Evolutionary conservation across 305 asterid genomes (phyloP).

Genomic region (Fraxinus paxiana): DNA sequence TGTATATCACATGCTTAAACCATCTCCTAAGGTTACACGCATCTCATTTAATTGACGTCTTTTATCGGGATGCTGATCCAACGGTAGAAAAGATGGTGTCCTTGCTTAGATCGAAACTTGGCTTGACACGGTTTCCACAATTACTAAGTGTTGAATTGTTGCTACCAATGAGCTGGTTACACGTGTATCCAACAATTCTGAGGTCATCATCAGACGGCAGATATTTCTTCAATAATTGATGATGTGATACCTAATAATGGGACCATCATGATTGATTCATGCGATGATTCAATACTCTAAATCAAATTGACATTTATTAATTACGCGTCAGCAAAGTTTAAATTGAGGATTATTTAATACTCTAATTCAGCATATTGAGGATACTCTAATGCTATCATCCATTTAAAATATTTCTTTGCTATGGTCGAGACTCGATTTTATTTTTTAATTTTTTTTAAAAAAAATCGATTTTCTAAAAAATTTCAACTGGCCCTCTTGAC

Average conservation of each 20-base stretch:
- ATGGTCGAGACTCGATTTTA: not conserved
- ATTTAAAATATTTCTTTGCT: not conserved
- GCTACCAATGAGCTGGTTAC: not conserved
- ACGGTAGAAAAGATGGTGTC: not conserved
- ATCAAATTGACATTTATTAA: conserved; percentile 12
- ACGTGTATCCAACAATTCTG: not conserved
- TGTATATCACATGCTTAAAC: not conserved
- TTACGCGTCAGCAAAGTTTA: not conserved
- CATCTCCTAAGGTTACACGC: not conserved
- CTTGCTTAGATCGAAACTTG: not conserved
- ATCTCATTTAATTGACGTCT: not conserved
- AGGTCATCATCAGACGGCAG: conserved; percentile 15
- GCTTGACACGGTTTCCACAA: not conserved
- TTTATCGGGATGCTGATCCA: not conserved
- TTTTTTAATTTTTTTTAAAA: too few species aligned
- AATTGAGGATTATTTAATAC: not conserved
- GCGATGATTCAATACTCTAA: not conserved
- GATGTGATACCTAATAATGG: not conserved
- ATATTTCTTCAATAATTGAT: not conserved
- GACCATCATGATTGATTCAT: not conserved
- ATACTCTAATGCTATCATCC: not conserved
- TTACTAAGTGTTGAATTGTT: not conserved
- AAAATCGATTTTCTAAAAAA: not conserved
- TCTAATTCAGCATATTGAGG: not conserved
- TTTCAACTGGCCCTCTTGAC: not conserved